These are phyloP conservation scores for Dalbergia oliveri DNA, from an alignment of 306 rosid species.

Conservation along the genomic window DNA sequence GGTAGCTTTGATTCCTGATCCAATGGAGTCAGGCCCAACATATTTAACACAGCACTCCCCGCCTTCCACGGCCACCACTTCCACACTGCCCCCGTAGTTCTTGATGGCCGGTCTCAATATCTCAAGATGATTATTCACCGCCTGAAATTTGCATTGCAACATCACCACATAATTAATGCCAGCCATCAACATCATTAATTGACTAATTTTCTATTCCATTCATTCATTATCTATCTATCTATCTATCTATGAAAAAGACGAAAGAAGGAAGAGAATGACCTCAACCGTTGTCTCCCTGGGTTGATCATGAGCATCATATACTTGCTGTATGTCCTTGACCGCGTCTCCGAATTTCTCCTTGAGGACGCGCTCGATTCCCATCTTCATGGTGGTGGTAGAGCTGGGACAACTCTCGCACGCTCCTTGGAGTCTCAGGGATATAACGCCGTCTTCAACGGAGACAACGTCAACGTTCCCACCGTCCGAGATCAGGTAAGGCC, in stretches of 20 bases:
- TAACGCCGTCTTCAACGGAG: constrained; percentile 79
- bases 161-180: neutral
- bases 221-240: too few species aligned
- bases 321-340: constrained; percentile 74
- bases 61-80: constrained; percentile 74
- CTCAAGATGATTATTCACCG: constrained; percentile 84
- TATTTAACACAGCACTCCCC: constrained; percentile 75
- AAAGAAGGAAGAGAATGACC: constrained; percentile 48
- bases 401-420: constrained; percentile 96
- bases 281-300: constrained; percentile 62
- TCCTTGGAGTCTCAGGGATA: constrained; percentile 90
- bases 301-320: constrained; percentile 56
- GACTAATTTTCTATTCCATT: neutral
- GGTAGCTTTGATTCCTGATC: constrained; percentile 90
- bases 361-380: constrained; percentile 94
- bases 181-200: constrained; percentile 25
- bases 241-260: neutral
- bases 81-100: constrained; percentile 89
- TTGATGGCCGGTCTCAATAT: constrained; percentile 90
- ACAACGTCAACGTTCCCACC: constrained; percentile 97
- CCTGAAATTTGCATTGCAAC: constrained; percentile 54
- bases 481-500: constrained; percentile 91
- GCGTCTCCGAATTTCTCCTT: constrained; percentile 94
- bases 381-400: constrained; percentile 95
- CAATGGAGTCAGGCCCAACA: constrained; percentile 88